Evolutionary conservation across 306 rosid genomes (phyloP).

Genomic region (Trifolium repens): DNA sequence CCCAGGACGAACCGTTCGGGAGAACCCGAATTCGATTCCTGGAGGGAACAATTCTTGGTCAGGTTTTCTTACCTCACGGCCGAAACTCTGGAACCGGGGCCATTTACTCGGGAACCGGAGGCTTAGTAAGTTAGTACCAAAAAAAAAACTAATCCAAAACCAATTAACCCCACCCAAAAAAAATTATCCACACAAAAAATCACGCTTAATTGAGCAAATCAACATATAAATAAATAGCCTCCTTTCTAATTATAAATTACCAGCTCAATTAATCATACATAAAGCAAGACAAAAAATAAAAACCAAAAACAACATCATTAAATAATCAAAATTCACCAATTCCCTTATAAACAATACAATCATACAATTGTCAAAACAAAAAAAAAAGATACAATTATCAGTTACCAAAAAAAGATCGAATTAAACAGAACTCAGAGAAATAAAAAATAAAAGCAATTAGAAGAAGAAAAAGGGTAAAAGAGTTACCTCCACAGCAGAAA

Average conservation of each 20-base stretch:
- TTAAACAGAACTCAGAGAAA: no score
- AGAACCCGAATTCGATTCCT: no score
- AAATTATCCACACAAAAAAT: not conserved
- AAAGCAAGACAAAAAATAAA: not conserved
- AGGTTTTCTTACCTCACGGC: no score
- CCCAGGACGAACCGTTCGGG: no score
- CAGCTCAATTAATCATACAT: not conserved
- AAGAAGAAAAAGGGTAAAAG: not conserved
- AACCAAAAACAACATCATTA: not conserved
- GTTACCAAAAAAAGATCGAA: no score
- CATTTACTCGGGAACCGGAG: no score
- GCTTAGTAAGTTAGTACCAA: no score
- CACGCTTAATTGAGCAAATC: not conserved
- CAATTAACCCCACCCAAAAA: not conserved
- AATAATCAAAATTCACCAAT: not conserved
- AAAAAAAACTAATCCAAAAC: not conserved
- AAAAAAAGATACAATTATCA: no score
- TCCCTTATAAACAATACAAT: not conserved
- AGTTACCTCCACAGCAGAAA: slow-evolving; percentile 54
- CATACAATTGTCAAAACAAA: not conserved
- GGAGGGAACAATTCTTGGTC: no score
- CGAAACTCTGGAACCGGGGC: no score
- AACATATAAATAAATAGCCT: not conserved
- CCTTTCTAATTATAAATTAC: not conserved
- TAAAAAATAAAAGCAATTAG: no score